Percentiles rank a stretch among this genome's conserved stretches.
phyloP scores from a whole-genome alignment of 352 stramenopile species.

The Albugo candida region DNA sequence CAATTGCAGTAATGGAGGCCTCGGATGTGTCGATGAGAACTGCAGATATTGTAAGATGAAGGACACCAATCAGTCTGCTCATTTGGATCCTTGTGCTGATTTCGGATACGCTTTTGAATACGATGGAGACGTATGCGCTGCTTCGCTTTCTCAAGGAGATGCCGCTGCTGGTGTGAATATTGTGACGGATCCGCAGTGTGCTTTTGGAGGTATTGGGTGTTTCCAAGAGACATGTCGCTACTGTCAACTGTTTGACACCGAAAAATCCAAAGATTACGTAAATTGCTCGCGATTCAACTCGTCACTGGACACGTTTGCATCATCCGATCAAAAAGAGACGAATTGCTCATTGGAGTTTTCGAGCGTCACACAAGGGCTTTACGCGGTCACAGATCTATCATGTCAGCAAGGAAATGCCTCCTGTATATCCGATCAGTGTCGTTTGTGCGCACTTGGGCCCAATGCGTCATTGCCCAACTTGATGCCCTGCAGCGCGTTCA shows the following conservation, averaged over 20 bases:
- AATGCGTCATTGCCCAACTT: no score
- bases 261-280: neutral
- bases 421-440: slow-evolving; percentile 11
- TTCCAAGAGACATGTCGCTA: slow-evolving; percentile 8
- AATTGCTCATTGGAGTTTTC: no score
- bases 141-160: slow-evolving; percentile 3
- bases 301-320: no score
- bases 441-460: slow-evolving; percentile 4
- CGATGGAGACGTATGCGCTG: slow-evolving; percentile 5
- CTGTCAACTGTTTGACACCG: slow-evolving; percentile 5
- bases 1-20: slow-evolving; percentile 12
- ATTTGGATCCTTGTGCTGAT: slow-evolving; percentile 12
- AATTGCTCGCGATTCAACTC: neutral
- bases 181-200: slow-evolving; percentile 9
- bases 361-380: neutral
- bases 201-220: slow-evolving; percentile 1
- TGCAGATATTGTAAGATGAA: slow-evolving; percentile 22
- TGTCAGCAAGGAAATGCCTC: slow-evolving; percentile 9
- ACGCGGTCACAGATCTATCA: slow-evolving; percentile 8
- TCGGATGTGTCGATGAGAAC: slow-evolving; percentile 19
- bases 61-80: slow-evolving; percentile 15
- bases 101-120: slow-evolving; percentile 8
- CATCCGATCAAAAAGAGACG: no score
- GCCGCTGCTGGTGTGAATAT: slow-evolving; percentile 6
- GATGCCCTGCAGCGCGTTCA: no score